A percentile compares a stretch with the other conserved stretches of the same genome.
Conservation (phyloP, 2,329 filamentous ascomycete genomes). For the Alternaria solani region DNA sequence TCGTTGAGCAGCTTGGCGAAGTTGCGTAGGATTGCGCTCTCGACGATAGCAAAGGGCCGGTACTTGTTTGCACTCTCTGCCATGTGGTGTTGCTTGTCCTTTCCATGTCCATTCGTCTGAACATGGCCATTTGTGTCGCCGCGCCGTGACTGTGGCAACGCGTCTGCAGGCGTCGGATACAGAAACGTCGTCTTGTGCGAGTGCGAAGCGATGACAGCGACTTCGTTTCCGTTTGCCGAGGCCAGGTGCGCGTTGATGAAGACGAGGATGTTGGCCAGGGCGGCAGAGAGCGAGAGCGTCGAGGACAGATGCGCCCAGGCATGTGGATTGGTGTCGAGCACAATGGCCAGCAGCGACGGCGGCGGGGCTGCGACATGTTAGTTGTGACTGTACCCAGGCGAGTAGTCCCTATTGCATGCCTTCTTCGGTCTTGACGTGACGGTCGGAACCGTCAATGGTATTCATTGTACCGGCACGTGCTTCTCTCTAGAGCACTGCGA, state of each 20-base stretch:
- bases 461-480: conserved; percentile 60
- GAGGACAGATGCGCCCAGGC: conserved; percentile 84
- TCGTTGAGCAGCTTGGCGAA: conserved; percentile 75
- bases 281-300: conserved; percentile 80
- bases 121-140: conserved; percentile 34
- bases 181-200: conserved; percentile 87
- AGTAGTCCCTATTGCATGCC: conserved; percentile 26
- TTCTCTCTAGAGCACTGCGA: neutral
- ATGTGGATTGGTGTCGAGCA: conserved; percentile 95
- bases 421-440: conserved; percentile 51
- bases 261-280: conserved; percentile 88
- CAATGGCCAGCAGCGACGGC: conserved; percentile 86
- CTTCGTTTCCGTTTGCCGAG: conserved; percentile 91
- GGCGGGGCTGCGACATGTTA: conserved; percentile 57
- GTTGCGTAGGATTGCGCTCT: conserved; percentile 78
- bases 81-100: conserved; percentile 30
- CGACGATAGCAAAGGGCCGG: conserved; percentile 87
- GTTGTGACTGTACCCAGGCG: neutral
- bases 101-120: conserved; percentile 38
- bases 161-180: conserved; percentile 69
- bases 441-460: conserved; percentile 67
- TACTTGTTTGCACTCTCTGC: conserved; percentile 80
- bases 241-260: conserved; percentile 97
- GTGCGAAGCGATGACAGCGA: conserved; percentile 90
- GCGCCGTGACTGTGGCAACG: conserved; percentile 25